These are phyloP conservation scores for Penicillium maclennaniae DNA, from an alignment of 495 filamentous ascomycete genomes.

Conservation along the genomic window DNA sequence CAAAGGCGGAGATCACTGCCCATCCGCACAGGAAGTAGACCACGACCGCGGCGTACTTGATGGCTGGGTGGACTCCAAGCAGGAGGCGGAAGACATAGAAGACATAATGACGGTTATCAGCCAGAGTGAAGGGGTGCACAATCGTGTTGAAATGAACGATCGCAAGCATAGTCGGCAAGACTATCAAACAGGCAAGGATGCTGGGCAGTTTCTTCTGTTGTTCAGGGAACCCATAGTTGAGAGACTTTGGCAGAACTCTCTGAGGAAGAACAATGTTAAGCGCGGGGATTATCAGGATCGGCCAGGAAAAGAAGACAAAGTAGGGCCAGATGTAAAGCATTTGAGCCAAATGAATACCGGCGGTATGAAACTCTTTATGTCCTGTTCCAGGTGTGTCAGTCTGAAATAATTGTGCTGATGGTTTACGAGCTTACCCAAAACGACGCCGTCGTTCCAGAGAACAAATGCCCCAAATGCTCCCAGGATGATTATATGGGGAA, in stretches of 20 bases:
- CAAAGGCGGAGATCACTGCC: slow-evolving; percentile 55
- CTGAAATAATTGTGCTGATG: background rate
- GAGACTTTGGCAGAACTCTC: slow-evolving; percentile 31
- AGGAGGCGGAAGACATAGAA: slow-evolving; percentile 94
- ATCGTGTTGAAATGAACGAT: slow-evolving; percentile 82
- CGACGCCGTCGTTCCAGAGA: slow-evolving; percentile 83
- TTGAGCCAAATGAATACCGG: slow-evolving; percentile 83
- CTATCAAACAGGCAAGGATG: slow-evolving; percentile 28
- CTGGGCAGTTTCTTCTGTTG: slow-evolving; percentile 38
- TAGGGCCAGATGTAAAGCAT: slow-evolving; percentile 95
- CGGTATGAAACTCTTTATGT: slow-evolving; percentile 90
- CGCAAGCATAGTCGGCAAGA: slow-evolving; percentile 46
- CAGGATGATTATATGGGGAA: slow-evolving; percentile 68
- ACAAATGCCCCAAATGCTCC: slow-evolving; percentile 70
- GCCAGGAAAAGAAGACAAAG: slow-evolving; percentile 82
- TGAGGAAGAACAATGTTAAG: slow-evolving; percentile 38
- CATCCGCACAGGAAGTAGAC: slow-evolving; percentile 61
- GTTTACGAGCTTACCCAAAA: slow-evolving; percentile 58
- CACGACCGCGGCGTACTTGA: slow-evolving; percentile 65
- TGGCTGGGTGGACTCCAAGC: slow-evolving; percentile 55
- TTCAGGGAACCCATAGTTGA: slow-evolving; percentile 34
- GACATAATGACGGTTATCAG: slow-evolving; percentile 94
- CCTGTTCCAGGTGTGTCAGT: slow-evolving; percentile 39
- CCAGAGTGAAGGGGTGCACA: slow-evolving; percentile 92
- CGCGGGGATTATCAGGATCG: slow-evolving; percentile 59